These are phyloP conservation scores for Omphalotus guepiniiformis DNA, from an alignment of 768 basidiomycete genomes.

Conservation along the genomic window DNA sequence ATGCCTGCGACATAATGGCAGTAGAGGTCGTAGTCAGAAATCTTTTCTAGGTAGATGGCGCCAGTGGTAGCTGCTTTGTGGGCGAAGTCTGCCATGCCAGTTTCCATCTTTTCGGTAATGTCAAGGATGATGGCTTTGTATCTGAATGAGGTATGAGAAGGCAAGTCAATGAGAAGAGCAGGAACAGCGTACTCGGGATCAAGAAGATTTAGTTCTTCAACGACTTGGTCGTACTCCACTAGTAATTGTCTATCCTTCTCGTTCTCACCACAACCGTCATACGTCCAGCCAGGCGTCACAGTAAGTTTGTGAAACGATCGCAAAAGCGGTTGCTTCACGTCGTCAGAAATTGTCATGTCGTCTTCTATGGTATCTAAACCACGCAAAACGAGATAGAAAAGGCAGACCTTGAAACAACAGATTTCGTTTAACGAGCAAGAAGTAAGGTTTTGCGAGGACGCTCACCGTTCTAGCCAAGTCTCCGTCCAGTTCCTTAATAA, in stretches of 20 bases:
- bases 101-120: conserved; percentile 83
- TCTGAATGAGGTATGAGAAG: conserved; percentile 27
- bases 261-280: conserved; percentile 71
- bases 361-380: conserved; percentile 98
- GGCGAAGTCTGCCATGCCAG: conserved; percentile 94
- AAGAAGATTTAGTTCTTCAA: conserved; percentile 75
- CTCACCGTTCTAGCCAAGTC: conserved; percentile 89
- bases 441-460: conserved; percentile 16
- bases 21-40: conserved; percentile 92
- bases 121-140: conserved; percentile 80
- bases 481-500: conserved; percentile 95
- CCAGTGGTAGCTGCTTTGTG: conserved; percentile 74
- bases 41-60: conserved; percentile 63
- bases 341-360: conserved; percentile 92
- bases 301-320: conserved; percentile 79
- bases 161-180: conserved; percentile 5
- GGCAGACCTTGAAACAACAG: conserved; percentile 61
- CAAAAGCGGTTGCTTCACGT: conserved; percentile 81
- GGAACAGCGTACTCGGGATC: conserved; percentile 48
- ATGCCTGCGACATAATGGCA: conserved; percentile 98
- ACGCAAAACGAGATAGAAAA: conserved; percentile 93
- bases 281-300: conserved; percentile 82
- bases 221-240: conserved; percentile 75
- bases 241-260: conserved; percentile 89
- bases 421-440: conserved; percentile 1